Evolutionary conservation across 2,329 filamentous ascomycete genomes (phyloP), one percentile per base, ranked within the genome.

Genomic region (Davidsoniella eucalypti): DNA sequence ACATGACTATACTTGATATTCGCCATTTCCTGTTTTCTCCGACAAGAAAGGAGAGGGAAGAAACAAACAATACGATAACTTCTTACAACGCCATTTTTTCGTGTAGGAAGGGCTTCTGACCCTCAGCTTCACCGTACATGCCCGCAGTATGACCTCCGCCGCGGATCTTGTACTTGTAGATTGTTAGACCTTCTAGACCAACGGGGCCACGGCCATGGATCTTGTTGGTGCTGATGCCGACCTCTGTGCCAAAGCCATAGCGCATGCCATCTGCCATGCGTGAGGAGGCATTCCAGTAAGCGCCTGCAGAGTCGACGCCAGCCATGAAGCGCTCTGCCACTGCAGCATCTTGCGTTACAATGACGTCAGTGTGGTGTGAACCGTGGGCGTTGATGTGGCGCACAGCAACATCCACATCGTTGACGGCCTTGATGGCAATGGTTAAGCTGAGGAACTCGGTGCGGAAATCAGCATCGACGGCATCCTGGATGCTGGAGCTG

Each of bases 201-300:
- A 98, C 92, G 0, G 92, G 92, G 0, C 92, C 92, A 47, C 92
- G 73, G 1, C 86, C 84, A 63, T 98, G 92, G 56, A 98, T 94
- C 71, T 96, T 98, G 71, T 95, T 98, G 46, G 92, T 98, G 68
- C 85, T 93, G 66, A 98, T 96, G 50, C 92, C 92, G 21, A 98
- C 92, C 67, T 98, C 92, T 0, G 92, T 96, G 44, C 92, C 92
- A 65, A 98, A 98, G 6, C 92, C 92, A 63, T 93, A 96, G 40
- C 92, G 76, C 84, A 94, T 95, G 6, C 92, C 92, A 63, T 98
- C 92, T 5, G 88, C 87, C 67, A 98, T 90, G 47, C 92, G 78
- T 7, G 87, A 94, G 21, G 86, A 93, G 6, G 87, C 85, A 63
- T 98, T 98, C 87, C 90, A 95, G 72, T 94, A 98, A 16, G 90